Evolutionary conservation across 225 moss, liverwort and hornwort genomes (phyloP).

Genomic region (Pseudisothecium myosuroides): DNA sequence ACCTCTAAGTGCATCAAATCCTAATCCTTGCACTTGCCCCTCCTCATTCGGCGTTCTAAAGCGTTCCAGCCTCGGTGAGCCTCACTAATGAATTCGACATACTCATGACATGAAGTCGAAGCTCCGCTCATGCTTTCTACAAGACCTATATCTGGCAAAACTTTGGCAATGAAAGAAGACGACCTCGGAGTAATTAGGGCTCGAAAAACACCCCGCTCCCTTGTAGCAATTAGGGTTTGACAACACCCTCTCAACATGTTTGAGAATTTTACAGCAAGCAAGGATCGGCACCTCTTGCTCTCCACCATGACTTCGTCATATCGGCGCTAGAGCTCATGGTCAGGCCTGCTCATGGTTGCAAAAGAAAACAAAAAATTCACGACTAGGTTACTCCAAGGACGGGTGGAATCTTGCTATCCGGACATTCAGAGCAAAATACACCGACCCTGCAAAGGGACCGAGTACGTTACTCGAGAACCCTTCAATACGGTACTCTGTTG

Average conservation of each 20-base stretch:
- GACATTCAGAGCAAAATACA: too few relatives aligned
- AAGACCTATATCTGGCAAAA: neutral
- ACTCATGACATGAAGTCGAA: neutral
- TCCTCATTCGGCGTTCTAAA: neutral
- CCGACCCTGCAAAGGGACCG: too few relatives aligned
- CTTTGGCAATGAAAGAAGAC: neutral
- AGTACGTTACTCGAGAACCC: too few relatives aligned
- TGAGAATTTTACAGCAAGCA: neutral
- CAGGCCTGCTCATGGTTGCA: too few relatives aligned
- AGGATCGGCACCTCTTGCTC: neutral
- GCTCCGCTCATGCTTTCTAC: neutral
- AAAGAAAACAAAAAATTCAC: neutral
- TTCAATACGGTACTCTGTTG: too few relatives aligned
- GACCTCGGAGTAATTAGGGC: neutral
- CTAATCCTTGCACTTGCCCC: neutral
- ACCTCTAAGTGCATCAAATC: neutral
- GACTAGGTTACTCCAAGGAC: slow-evolving; percentile 51
- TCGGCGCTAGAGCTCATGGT: neutral
- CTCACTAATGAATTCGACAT: neutral
- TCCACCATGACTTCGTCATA: neutral
- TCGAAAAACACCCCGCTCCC: neutral
- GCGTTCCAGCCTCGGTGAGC: neutral
- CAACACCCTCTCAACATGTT: neutral
- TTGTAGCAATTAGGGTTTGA: neutral
- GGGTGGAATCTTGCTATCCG: slow-evolving; percentile 51